Base-by-base conservation (phyloP, 225 moss, liverwort and hornwort species). In the Climacium dendroides region DNA sequence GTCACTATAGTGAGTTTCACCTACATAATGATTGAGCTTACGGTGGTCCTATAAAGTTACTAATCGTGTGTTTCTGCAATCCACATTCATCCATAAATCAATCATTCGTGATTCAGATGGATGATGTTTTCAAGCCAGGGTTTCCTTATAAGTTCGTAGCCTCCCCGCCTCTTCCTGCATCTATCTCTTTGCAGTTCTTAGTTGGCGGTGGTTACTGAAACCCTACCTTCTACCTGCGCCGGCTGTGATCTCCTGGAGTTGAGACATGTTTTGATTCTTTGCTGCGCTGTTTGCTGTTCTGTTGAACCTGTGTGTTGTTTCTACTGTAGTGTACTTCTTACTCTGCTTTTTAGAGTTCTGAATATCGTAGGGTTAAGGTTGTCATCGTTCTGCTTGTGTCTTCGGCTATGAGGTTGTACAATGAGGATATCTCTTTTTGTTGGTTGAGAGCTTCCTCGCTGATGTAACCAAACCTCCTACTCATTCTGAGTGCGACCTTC, bases 81-180 rank as follows among this genome's bases (percentile, higher is more conserved):
- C 0, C 6, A 8, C 58, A 66, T 83, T 43, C 87, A 87, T 87
- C 83, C 58, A 35, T 5, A 12, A 45, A 12, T 5, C 22, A n/a
- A 23, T 28, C 23, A 66, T 75, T 76, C 82, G 76, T 82, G 28
- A n/a, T 10, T 2, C 1, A 5, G 15, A 65, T 83, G 65, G 55
- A 87, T 82, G 87, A 82, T 48, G 0, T 82, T 57, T 75, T 2
- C 48, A 17, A 19, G 53, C 15, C 0, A 84, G 71, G 70, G 47
- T 69, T 35, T 18, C 37, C 1, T 10, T 90, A 85, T 90, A 90
- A 88, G 1, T 2, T 34, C 12, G 47, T 34, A 47, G 30, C 78
- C 37, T 47, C 17, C 4, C 0, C 8, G 0, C 0, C 0, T 0
- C 0, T 0, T 2, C 0, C 0, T 1, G n/a, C n/a, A 47, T 13